Conservation (phyloP, 495 filamentous ascomycete species). For the Penicillium taxi region DNA sequence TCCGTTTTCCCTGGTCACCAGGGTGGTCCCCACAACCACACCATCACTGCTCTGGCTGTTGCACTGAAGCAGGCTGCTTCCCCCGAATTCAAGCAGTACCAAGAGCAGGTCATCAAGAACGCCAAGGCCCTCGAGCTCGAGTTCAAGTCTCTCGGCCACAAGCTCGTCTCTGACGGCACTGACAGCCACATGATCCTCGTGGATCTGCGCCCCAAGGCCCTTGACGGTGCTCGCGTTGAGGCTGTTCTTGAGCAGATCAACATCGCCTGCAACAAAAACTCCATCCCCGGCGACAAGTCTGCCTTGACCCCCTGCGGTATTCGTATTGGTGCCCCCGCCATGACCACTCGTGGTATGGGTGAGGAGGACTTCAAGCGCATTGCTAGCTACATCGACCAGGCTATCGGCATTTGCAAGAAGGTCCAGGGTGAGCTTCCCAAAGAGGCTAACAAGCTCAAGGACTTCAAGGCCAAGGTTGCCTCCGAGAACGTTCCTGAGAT, state of each 20-base stretch:
- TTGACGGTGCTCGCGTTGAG: constrained; percentile 95
- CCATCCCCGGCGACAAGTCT: constrained; percentile 95
- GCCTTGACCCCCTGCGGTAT: constrained; percentile 92
- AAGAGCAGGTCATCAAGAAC: constrained; percentile 85
- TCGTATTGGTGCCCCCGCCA: constrained; percentile 92
- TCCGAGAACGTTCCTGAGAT: constrained; percentile 71
- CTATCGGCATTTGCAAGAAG: constrained; percentile 74
- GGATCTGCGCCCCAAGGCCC: constrained; percentile 67
- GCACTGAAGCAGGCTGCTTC: constrained; percentile 91
- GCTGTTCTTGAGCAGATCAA: constrained; percentile 95
- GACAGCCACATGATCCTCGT: constrained; percentile 98
- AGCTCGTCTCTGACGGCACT: constrained; percentile 90
- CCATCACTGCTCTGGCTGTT: constrained; percentile 95
- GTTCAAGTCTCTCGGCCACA: constrained; percentile 73
- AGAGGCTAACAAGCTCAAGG: constrained; percentile 97
- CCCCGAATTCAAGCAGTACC: constrained; percentile 94
- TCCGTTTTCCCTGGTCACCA: constrained; percentile 99
- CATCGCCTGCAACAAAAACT: constrained; percentile 99
- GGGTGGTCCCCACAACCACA: constrained; percentile 99
- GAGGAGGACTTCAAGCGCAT: constrained; percentile 90
- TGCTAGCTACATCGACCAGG: constrained; percentile 76
- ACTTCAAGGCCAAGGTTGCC: constrained; percentile 91
- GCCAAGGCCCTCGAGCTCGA: constrained; percentile 71
- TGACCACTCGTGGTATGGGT: constrained; percentile 91
- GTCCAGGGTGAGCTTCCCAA: constrained; percentile 81